Evolutionary conservation across 73 alveolate species (phyloP), one percentile per base, ranked within the genome.

Genomic region (Paramecium caudatum): DNA sequence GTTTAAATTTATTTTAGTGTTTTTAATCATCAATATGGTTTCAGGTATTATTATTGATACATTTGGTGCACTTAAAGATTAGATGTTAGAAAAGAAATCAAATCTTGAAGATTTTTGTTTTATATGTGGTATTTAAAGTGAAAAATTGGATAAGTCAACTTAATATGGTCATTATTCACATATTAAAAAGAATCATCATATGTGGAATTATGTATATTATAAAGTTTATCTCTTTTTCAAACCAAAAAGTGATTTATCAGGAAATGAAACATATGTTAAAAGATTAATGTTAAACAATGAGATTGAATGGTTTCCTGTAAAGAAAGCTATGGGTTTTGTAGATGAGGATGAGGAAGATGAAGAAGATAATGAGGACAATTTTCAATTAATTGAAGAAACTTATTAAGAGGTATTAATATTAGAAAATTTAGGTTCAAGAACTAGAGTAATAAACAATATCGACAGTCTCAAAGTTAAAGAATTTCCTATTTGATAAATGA

Each of bases 181-280:
- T 17, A 74, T 74, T 21, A 74, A 86, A 50, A 48, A 62, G 15
- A 39, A 86, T 86, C 93, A 86, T 63, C 68, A 86, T 63, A 86
- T 86, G 93, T 86, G 93, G 93, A 78, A 86, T 41, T 86, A 86
- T 65, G 93, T 86, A 0, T 86, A 63, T 23, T 86, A 62, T 36
- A 86, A 78, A n/a, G 93, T 78, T 23, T 86, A 86, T 21, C 27
- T 86, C 27, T 55, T 36, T 21, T 86, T 43, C n/a, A 86, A 86
- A 86, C 81, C 61, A 15, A 27, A 34, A 63, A 63, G 10, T 34
- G 93, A 86, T 30, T 86, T 86, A 62, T 41, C 93, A 37, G 93
- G 93, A 9, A 86, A 86, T 65, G 93, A 86, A 86, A 86, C 90
- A 9, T 86, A 86, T 86, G 93, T 86, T 10, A 74, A 41, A 37